Percentiles rank a stretch among this genome's conserved stretches.
Conservation (phyloP, 2,329 filamentous ascomycete genomes). For the Tolypocladium pustulatum region DNA sequence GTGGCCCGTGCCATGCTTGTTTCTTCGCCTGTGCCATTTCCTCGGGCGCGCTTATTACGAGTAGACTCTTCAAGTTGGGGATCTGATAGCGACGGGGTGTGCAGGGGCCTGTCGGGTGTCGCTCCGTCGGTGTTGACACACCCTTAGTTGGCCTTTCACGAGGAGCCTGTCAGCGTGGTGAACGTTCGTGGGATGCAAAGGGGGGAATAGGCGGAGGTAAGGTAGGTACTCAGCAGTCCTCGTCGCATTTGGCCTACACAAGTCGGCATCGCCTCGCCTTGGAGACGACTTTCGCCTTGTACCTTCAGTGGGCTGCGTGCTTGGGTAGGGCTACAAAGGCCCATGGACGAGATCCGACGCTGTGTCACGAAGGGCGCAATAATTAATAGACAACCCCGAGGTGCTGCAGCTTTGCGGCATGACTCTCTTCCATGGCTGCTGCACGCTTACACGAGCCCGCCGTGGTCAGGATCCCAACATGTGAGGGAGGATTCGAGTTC, state of each 20-base stretch:
- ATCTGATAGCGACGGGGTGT: neutral
- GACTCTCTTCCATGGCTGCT: neutral
- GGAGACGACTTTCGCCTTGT: neutral
- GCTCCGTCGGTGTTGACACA: neutral
- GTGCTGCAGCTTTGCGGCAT: neutral
- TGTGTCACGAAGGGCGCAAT: neutral
- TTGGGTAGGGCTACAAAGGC: neutral
- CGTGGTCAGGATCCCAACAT: neutral
- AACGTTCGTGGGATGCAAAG: no score
- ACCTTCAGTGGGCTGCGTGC: neutral
- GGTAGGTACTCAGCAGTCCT: neutral
- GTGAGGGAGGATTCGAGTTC: neutral
- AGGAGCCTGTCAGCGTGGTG: neutral
- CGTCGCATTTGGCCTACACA: neutral
- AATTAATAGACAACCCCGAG: neutral
- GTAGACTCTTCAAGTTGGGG: neutral
- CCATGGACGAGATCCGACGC: neutral
- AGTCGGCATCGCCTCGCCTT: neutral
- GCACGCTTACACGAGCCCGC: neutral
- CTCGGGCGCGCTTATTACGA: neutral
- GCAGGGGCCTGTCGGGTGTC: neutral
- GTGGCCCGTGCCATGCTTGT: neutral
- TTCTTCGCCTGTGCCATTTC: neutral
- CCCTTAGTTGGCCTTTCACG: neutral
- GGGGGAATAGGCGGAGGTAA: no score